Base-by-base conservation (phyloP, 345 rosid species). In the Cardamine occulta region DNA sequence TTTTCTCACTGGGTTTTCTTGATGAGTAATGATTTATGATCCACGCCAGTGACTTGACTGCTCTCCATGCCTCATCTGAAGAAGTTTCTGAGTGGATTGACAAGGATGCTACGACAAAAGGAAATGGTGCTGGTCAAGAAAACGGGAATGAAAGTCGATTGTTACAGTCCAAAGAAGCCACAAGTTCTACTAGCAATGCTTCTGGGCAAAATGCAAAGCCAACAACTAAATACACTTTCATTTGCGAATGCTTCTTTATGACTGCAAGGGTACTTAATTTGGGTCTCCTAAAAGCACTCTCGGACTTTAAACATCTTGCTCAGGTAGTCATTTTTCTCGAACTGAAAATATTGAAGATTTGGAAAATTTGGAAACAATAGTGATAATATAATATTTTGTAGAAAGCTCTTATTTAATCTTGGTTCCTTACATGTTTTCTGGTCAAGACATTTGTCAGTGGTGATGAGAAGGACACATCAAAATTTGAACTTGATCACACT, bases 241-340 rank as follows among this genome's bases (percentile, higher is more conserved):
- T 91, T 52, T 90, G 94, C 81, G 98, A 96, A 86, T 88, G 97
- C 84, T 96, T 96, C 89, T 96, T 93, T 79, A 95, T 95, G 97
- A 93, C 98, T 51, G 97, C 97, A 65, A 85, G 98, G 89, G 98
- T 86, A 75, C 96, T 93, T 57, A 95, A 89, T 80, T 79, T 95
- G 86, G 98, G 99, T 77, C 88, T 95, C 68, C 59, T 96, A 72
- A 96, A 96, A 84, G 93, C 98, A 75, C 90, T 90, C 86, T 90
- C 97, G 5, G 99, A 95, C 85, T 95, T 89, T 71, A 95, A 93
- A 87, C 98, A 92, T 87, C 89, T 95, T 55, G 81, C 87, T 75
- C 99, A 95, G 99, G 99, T 93, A 85, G 62, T 72, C 57, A 63
- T 3, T 8, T 61, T 29, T 35, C 40, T 7, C 3, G 3, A 45